Base-by-base conservation (phyloP, 805 yeast genomes). In the Hanseniaspora clermontiae region DNA sequence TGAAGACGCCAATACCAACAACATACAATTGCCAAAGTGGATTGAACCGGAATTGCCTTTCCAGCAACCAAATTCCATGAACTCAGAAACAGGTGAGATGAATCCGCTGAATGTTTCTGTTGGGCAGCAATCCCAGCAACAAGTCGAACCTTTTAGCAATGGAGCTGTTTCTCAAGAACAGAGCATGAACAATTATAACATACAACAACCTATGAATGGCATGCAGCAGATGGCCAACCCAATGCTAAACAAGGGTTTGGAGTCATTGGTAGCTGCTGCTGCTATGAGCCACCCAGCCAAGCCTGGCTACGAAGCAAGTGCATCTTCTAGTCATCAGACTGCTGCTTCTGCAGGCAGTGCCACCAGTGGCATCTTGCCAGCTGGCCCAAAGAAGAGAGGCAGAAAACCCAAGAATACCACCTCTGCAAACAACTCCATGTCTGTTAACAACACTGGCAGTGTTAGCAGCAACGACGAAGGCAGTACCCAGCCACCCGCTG, bases 61-160 rank as follows among this genome's bases (percentile, higher is more conserved):
- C 37, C 62, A 60, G 10, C 67, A 65, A 42, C 70, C 70, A 14
- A 45, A 31, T 45, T 37, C 20, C 20, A 45, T 45, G 48, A 31
- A 17, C 3, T 31, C 48, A 15, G 48, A 45, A 61, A 64, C 9
- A 64, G 63, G 65, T 60, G 45, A 42, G 7, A 42, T 42, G 45
- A 64, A 29, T n/a, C 63, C 61, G 19, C 70, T 66, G 66, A 27
- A 50, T 29, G 38, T 7, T 24, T 27, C 24, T 45, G 34, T 52
- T 15, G 17, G 17, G 5, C 43, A 48, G 20, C 31, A 45, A 10
- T 24, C 27, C 27, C 27, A 24, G 27, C 20, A 29, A 29, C 43
- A 45, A 19, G 5, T 6, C 15, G 42, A 8, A 11, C 9, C 31
- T 20, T 1, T 12, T 2, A 42, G 4, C 20, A 34, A 34, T 7